phyloP scores from a whole-genome alignment of 164 flowering plant species.

The Paratinospora sagittata region DNA sequence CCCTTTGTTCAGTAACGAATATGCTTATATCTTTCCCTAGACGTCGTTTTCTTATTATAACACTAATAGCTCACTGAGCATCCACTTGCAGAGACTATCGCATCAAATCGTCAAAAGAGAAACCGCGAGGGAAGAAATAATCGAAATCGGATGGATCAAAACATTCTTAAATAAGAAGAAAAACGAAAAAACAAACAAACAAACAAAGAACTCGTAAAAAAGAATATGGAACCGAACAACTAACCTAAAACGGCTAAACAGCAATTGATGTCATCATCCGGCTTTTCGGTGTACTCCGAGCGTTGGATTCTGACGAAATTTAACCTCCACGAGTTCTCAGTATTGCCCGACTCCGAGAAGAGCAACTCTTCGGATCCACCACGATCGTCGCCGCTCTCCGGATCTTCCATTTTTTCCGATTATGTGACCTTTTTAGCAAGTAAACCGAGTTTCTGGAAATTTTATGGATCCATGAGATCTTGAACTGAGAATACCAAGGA shows the following conservation, averaged over 20 bases:
- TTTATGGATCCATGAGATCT: no score
- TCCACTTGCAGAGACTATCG: not conserved
- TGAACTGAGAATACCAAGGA: no score
- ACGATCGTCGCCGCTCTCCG: conserved; percentile 21
- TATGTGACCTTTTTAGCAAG: no score
- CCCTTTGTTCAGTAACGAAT: not conserved
- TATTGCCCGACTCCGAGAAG: conserved; percentile 22
- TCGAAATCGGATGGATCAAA: no score
- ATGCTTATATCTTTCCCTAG: not conserved
- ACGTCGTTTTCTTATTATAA: not conserved
- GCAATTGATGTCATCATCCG: conserved; percentile 50
- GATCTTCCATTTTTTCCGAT: conserved; percentile 31
- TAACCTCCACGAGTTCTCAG: conserved; percentile 68
- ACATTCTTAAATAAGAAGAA: no score
- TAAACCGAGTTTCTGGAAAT: no score
- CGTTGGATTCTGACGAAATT: conserved; percentile 68
- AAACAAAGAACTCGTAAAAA: not conserved
- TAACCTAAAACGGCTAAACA: conserved; percentile 72
- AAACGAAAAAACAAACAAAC: not conserved
- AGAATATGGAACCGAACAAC: not conserved
- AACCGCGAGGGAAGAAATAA: no score
- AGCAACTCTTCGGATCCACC: conserved; percentile 23
- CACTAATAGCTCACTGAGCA: not conserved
- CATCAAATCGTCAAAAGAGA: not conserved
- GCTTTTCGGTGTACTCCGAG: conserved; percentile 50